Evolutionary conservation across 2,329 filamentous ascomycete species (phyloP).

Genomic region (Trichoderma semiorbis): DNA sequence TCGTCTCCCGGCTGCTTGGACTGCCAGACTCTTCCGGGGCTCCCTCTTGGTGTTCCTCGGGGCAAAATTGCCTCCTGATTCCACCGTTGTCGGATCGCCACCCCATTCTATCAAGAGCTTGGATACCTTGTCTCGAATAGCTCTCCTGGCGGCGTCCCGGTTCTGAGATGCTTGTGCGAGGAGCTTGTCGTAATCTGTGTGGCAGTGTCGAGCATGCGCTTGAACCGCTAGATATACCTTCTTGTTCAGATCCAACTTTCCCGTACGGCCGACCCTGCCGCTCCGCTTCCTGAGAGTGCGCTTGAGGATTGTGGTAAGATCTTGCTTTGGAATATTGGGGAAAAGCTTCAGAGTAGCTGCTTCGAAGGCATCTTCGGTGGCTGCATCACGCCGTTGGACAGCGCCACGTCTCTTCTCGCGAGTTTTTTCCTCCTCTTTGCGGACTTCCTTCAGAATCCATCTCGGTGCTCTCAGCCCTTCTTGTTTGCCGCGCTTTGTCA

Average conservation of each 20-base stretch:
- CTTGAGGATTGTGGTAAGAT: conserved; percentile 34
- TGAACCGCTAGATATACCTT: conserved; percentile 45
- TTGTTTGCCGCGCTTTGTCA: conserved; percentile 26
- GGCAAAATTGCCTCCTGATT: neutral
- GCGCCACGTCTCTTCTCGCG: conserved; percentile 31
- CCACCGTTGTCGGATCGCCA: neutral
- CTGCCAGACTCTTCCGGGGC: neutral
- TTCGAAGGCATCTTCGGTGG: conserved; percentile 32
- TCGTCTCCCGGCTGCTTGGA: neutral
- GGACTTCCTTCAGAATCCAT: conserved; percentile 29
- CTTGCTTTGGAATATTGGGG: conserved; percentile 37
- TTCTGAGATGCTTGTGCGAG: neutral
- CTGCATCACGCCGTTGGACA: conserved; percentile 34
- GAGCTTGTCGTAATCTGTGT: conserved; percentile 46
- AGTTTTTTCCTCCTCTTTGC: conserved; percentile 30
- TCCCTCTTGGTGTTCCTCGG: neutral
- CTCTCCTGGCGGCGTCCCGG: conserved; percentile 16
- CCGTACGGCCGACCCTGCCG: conserved; percentile 46
- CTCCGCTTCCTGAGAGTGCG: conserved; percentile 45
- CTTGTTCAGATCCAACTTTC: conserved; percentile 34
- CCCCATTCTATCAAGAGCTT: conserved; percentile 18
- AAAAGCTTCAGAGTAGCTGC: conserved; percentile 38
- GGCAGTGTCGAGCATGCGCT: conserved; percentile 47
- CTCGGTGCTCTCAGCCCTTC: conserved; percentile 41
- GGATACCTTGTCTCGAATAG: conserved; percentile 8